Evolutionary conservation across 2,329 filamentous ascomycete genomes (phyloP).

Genomic region (Graphilbum sp.): DNA sequence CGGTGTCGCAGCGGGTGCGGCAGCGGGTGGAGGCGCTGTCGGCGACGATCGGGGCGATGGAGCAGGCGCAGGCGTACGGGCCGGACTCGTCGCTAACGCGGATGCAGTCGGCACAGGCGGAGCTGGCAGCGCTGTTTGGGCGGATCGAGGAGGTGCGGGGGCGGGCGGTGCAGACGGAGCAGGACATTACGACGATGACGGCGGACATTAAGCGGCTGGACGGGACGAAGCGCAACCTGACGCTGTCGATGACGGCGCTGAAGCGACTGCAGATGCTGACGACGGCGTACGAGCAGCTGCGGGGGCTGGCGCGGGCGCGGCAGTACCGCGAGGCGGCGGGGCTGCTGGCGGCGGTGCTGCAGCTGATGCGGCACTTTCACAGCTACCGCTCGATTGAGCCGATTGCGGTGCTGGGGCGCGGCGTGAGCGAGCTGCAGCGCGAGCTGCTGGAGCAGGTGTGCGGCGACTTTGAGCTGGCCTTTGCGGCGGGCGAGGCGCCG

Average conservation of each 20-base stretch:
- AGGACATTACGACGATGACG: slow-evolving; percentile 95
- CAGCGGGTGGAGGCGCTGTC: slow-evolving; percentile 71
- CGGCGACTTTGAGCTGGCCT: slow-evolving; percentile 93
- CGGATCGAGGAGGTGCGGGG: slow-evolving; percentile 90
- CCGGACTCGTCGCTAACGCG: slow-evolving; percentile 78
- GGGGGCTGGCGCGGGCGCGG: slow-evolving; percentile 63
- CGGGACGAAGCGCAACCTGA: slow-evolving; percentile 90
- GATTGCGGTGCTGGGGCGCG: slow-evolving; percentile 82
- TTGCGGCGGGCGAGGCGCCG: slow-evolving; percentile 71
- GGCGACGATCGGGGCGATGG: slow-evolving; percentile 55
- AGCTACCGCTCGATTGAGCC: slow-evolving; percentile 96
- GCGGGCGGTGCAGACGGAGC: slow-evolving; percentile 80
- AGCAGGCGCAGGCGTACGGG: slow-evolving; percentile 65
- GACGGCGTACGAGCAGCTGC: slow-evolving; percentile 93
- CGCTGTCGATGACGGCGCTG: slow-evolving; percentile 90
- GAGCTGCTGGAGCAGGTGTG: slow-evolving; percentile 95
- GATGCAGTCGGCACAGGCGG: slow-evolving; percentile 79
- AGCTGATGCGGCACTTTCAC: slow-evolving; percentile 97
- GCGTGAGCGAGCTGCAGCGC: slow-evolving; percentile 83
- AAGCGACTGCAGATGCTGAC: slow-evolving; percentile 98
- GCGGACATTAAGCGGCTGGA: slow-evolving; percentile 96
- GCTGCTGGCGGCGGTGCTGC: slow-evolving; percentile 82
- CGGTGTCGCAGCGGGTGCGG: slow-evolving; percentile 58
- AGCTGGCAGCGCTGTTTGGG: slow-evolving; percentile 77
- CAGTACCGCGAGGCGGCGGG: slow-evolving; percentile 94